phyloP scores from a whole-genome alignment of 805 yeast species.

The Alloascoidea hylecoeti region DNA sequence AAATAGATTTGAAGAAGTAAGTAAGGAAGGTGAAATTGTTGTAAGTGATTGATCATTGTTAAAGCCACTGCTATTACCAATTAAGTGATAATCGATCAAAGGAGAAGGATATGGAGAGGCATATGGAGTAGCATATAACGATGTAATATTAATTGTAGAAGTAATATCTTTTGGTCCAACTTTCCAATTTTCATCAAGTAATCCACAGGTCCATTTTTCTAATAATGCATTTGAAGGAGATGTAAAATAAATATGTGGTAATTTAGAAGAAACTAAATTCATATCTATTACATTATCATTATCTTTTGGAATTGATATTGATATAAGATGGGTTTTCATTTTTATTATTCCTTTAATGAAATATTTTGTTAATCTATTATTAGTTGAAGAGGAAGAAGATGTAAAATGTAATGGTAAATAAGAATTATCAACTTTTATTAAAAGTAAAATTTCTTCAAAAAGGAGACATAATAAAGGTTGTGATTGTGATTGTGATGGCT shows the following conservation, averaged over 20 bases:
- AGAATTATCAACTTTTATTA: background rate
- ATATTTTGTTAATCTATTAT: background rate
- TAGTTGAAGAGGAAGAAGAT: background rate
- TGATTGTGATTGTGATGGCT: background rate
- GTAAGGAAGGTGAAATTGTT: no score
- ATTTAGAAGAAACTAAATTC: background rate
- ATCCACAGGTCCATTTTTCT: background rate
- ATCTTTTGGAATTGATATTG: background rate
- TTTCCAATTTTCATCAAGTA: background rate
- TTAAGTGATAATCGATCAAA: no score
- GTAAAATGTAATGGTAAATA: background rate
- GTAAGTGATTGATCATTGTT: no score
- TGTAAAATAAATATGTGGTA: background rate
- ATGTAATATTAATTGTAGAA: no score
- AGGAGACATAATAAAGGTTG: conserved; percentile 1
- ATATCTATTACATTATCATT: background rate
- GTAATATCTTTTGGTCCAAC: background rate
- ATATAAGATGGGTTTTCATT: background rate
- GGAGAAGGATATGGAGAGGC: no score
- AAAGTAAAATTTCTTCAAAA: background rate
- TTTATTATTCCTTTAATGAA: background rate
- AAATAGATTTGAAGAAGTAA: no score
- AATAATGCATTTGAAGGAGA: background rate
- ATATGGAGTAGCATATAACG: no score
- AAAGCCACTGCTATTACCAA: no score